phyloP scores from a whole-genome alignment of 2,329 filamentous ascomycete species.

The Sodiomyces alkalinus region DNA sequence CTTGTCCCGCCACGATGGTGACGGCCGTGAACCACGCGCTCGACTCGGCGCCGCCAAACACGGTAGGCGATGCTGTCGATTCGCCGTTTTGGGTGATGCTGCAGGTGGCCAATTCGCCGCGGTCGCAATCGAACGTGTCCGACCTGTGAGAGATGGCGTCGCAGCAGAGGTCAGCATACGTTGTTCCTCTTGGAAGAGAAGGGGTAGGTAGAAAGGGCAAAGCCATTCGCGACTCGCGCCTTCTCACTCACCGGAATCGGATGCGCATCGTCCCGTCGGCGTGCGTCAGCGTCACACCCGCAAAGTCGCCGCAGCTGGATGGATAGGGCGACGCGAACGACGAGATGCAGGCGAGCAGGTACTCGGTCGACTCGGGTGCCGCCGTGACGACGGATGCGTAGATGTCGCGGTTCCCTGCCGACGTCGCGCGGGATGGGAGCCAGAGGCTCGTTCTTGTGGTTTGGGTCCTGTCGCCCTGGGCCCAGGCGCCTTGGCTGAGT shows the following conservation, averaged over 20 bases:
- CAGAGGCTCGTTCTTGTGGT: slow-evolving; percentile 3
- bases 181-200: neutral
- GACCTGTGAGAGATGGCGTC: neutral
- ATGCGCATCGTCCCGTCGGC: slow-evolving; percentile 4
- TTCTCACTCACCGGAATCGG: slow-evolving; percentile 3
- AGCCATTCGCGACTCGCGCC: too few species aligned
- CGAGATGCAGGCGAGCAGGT: slow-evolving; percentile 4
- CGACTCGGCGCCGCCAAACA: slow-evolving; percentile 2
- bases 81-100: neutral
- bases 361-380: slow-evolving; percentile 5
- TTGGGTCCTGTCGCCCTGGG: too few species aligned
- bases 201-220: neutral
- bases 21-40: slow-evolving; percentile 4
- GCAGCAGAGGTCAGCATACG: too few species aligned
- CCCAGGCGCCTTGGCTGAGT: too few species aligned
- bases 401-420: slow-evolving; percentile 2
- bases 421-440: slow-evolving; percentile 5
- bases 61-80: neutral
- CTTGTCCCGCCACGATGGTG: slow-evolving; percentile 3
- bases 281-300: slow-evolving; percentile 5
- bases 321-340: slow-evolving; percentile 3
- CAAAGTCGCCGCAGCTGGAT: slow-evolving; percentile 3
- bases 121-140: slow-evolving; percentile 4
- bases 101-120: slow-evolving; percentile 3
- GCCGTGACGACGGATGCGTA: slow-evolving; percentile 7